phyloP scores from a whole-genome alignment of 345 rosid genomes.

The Aegle marmelos region DNA sequence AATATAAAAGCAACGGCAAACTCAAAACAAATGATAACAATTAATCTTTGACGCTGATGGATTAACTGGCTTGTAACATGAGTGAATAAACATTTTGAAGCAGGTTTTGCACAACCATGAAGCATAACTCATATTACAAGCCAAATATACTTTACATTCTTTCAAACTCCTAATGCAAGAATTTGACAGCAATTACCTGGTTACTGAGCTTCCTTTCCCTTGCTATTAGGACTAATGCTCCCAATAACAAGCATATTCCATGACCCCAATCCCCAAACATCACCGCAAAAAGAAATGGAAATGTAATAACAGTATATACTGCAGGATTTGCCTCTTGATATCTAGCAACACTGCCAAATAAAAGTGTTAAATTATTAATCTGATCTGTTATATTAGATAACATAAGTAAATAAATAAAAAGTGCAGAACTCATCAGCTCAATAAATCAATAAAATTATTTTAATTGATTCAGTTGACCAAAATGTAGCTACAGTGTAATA shows the following conservation, averaged over 20 bases:
- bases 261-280: conserved; percentile 99
- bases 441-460: neutral
- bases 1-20: neutral
- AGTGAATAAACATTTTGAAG: neutral
- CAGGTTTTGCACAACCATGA: neutral
- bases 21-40: neutral
- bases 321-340: conserved; percentile 99
- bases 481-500: neutral
- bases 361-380: conserved; percentile 23
- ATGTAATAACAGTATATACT: conserved; percentile 79
- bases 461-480: conserved; percentile 1
- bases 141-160: neutral
- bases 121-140: neutral
- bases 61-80: neutral
- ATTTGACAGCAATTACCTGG: conserved; percentile 48
- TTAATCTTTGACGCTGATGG: neutral
- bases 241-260: conserved; percentile 91
- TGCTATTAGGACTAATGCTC: conserved; percentile 84
- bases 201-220: conserved; percentile 68
- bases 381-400: neutral
- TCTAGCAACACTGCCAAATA: conserved; percentile 83
- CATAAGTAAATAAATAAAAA: neutral
- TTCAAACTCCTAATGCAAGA: neutral
- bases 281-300: conserved; percentile 97
- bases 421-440: conserved; percentile 16